phyloP scores from a whole-genome alignment of 352 stramenopile genomes.

The Phytophthora rubi region DNA sequence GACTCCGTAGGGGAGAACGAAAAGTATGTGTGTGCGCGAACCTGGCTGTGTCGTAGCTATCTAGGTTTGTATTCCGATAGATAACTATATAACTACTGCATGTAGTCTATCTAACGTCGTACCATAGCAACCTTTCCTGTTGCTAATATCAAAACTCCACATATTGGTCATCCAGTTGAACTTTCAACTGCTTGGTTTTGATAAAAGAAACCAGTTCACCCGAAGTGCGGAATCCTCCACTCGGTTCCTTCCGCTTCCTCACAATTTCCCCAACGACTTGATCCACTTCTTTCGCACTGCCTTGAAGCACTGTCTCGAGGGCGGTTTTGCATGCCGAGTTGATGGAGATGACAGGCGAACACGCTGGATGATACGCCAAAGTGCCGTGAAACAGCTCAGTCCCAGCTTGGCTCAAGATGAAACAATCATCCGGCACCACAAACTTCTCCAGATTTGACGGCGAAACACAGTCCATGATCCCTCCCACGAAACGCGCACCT shows the following conservation, averaged over 20 bases:
- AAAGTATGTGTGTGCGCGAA: too few species aligned
- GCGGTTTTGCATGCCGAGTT: constrained; percentile 37
- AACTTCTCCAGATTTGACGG: background rate
- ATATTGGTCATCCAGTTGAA: background rate
- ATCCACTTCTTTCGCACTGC: background rate
- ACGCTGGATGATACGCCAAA: constrained; percentile 41
- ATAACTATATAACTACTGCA: too few species aligned
- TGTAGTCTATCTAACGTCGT: too few species aligned
- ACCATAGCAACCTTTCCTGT: constrained; percentile 4
- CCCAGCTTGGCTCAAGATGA: constrained; percentile 30
- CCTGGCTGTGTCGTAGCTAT: too few species aligned
- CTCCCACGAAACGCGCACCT: constrained; percentile 12
- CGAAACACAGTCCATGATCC: background rate
- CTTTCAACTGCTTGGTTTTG: background rate
- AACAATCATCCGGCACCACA: background rate
- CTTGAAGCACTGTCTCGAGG: constrained; percentile 24
- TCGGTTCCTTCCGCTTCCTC: constrained; percentile 5
- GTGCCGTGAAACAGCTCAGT: constrained; percentile 35
- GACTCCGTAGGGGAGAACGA: too few species aligned
- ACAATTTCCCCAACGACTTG: constrained; percentile 1
- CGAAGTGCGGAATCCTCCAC: constrained; percentile 4
- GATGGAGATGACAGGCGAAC: constrained; percentile 35
- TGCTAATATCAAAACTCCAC: constrained; percentile 16
- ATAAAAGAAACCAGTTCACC: background rate
- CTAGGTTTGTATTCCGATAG: too few species aligned